These are phyloP conservation scores for Posidonia oceanica DNA, from an alignment of 116 monocot genomes.

Conservation along the genomic window DNA sequence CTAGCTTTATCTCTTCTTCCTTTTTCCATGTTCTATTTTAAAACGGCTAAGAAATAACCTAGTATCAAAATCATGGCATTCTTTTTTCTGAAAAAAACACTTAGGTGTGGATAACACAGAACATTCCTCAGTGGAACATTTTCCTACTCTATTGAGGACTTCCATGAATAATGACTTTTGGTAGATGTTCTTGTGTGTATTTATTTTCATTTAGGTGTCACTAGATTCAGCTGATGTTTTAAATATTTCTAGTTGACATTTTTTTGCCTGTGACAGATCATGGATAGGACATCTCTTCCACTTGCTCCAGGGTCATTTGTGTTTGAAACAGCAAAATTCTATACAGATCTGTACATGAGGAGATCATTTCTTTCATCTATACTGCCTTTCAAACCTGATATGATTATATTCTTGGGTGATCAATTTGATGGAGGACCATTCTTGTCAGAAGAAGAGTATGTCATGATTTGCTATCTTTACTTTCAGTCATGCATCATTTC, in stretches of 20 bases:
- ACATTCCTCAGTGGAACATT: too few species aligned
- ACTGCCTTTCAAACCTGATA: conserved; percentile 64
- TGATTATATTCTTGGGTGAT: conserved; percentile 81
- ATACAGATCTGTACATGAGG: conserved; percentile 85
- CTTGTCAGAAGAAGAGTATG: conserved; percentile 84
- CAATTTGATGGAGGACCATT: conserved; percentile 82
- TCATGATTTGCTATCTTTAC: neutral
- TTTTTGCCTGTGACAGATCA: conserved; percentile 36
- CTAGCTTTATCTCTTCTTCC: neutral
- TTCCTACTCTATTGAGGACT: too few species aligned
- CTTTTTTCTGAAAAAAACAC: too few species aligned
- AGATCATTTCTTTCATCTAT: conserved; percentile 64
- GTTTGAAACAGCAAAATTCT: conserved; percentile 62
- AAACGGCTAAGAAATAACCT: too few species aligned
- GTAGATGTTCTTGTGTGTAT: too few species aligned
- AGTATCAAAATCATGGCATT: too few species aligned
- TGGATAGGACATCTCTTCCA: conserved; percentile 63
- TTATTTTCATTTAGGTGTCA: neutral
- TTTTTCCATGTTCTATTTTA: too few species aligned
- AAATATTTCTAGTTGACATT: neutral
- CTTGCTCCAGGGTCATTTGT: conserved; percentile 55
- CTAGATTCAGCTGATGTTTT: neutral
- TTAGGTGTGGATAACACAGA: too few species aligned
- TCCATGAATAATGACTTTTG: too few species aligned
- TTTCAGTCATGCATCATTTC: neutral